These are phyloP conservation scores for Gracilaria vermiculophylla DNA, from an alignment of 23 red algal species.

Conservation along the genomic window DNA sequence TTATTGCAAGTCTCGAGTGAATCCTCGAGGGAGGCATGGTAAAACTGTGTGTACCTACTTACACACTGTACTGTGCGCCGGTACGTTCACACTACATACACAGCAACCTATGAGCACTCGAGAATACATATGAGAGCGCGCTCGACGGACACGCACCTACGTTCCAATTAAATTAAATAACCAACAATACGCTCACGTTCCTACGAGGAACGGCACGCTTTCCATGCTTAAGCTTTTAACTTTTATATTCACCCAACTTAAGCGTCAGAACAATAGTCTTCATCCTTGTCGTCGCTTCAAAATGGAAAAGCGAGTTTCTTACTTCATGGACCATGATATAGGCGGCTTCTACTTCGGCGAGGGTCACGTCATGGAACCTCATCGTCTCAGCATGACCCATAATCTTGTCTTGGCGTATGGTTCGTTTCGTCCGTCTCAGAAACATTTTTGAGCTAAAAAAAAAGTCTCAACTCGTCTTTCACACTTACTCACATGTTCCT, in stretches of 20 bases:
- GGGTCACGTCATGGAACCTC: slow-evolving; percentile 87
- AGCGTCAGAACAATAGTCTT: not conserved
- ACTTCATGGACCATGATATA: slow-evolving; percentile 75
- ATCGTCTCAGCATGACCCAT: slow-evolving; percentile 85
- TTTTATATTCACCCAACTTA: not conserved
- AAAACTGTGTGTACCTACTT: too few relatives aligned
- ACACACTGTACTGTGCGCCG: too few relatives aligned
- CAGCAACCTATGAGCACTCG: too few relatives aligned
- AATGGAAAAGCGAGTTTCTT: slow-evolving; percentile 57
- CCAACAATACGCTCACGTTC: not conserved
- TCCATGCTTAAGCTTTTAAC: not conserved
- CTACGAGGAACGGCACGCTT: not conserved
- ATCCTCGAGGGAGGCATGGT: too few relatives aligned
- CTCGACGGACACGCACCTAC: not conserved
- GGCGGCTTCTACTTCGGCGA: slow-evolving; percentile 85
- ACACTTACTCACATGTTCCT: not conserved
- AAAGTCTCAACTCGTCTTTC: not conserved
- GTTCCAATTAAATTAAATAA: not conserved
- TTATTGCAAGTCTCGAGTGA: too few relatives aligned
- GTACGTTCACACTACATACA: too few relatives aligned
- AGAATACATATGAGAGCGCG: too few relatives aligned
- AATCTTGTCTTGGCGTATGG: slow-evolving; percentile 84
- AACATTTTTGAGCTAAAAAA: not conserved
- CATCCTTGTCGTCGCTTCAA: not conserved
- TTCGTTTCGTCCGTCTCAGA: slow-evolving; percentile 4